Conservation (phyloP, 805 yeast species). For the Spathaspora girioi region DNA sequence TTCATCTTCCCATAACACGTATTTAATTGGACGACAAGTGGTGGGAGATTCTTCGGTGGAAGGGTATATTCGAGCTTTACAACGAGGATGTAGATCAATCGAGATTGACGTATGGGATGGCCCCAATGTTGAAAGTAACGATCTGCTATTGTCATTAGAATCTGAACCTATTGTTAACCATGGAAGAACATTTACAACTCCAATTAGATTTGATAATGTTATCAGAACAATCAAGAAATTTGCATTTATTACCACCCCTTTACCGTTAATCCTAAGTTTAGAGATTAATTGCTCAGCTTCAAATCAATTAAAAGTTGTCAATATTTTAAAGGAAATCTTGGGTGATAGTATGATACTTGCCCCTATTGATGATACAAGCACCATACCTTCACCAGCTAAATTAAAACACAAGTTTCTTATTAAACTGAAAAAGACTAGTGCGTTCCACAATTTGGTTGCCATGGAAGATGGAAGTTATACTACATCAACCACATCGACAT, state of each 20-base stretch:
- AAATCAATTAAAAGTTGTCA: conserved; percentile 61
- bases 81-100: conserved; percentile 90
- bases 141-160: conserved; percentile 1
- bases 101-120: conserved; percentile 95
- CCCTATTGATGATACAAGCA: conserved; percentile 28
- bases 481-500: conserved; percentile 24
- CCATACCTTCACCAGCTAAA: conserved; percentile 70
- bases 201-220: conserved; percentile 68
- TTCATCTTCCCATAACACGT: conserved; percentile 94
- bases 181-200: conserved; percentile 78
- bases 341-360: conserved; percentile 52
- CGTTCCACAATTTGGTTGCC: conserved; percentile 11
- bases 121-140: not conserved
- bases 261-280: conserved; percentile 79
- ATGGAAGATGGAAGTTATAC: conserved; percentile 19
- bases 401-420: conserved; percentile 68
- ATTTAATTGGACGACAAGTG: conserved; percentile 80
- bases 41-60: conserved; percentile 87
- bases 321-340: conserved; percentile 51
- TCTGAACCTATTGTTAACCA: conserved; percentile 85
- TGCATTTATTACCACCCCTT: conserved; percentile 84
- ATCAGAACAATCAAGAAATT: conserved; percentile 71
- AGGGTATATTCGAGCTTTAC: conserved; percentile 81
- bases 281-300: conserved; percentile 75
- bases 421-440: conserved; percentile 66